Conservation (phyloP, 2,329 filamentous ascomycete genomes). For the Claviceps pusilla region DNA sequence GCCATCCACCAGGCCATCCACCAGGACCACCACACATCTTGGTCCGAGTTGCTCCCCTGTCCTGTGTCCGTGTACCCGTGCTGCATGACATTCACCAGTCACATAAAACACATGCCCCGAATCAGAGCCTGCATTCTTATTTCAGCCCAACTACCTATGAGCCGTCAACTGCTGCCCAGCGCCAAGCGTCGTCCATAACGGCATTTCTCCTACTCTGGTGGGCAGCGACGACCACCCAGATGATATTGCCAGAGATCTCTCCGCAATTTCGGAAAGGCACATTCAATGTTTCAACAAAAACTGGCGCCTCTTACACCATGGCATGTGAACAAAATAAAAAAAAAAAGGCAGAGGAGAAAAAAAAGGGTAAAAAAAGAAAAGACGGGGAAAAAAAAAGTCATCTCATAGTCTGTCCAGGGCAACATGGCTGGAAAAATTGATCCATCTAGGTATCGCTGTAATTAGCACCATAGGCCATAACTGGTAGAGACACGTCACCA, state of each 20-base stretch:
- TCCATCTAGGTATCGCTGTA: slow-evolving; percentile 2
- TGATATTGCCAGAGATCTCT: background rate
- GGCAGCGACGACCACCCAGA: background rate
- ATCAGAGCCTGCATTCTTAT: slow-evolving; percentile 4
- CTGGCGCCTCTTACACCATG: background rate
- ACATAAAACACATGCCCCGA: slow-evolving; percentile 2
- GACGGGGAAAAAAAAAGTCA: background rate
- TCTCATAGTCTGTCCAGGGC: background rate
- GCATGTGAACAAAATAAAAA: background rate
- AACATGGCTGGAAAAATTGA: background rate
- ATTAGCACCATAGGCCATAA: background rate
- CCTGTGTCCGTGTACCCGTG: background rate
- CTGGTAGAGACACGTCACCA: slow-evolving; percentile 2
- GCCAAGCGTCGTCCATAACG: background rate
- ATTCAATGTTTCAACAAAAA: background rate
- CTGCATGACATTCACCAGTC: slow-evolving; percentile 2
- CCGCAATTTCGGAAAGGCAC: background rate
- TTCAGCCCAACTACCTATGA: slow-evolving; percentile 3
- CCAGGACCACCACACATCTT: background rate
- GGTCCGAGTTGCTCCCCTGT: background rate
- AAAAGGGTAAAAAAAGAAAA: no score
- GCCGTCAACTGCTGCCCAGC: background rate
- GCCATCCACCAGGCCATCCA: background rate
- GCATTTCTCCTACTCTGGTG: background rate
- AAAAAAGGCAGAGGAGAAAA: background rate